Evolutionary conservation across 306 rosid genomes (phyloP).

Genomic region (Quercus dentata): DNA sequence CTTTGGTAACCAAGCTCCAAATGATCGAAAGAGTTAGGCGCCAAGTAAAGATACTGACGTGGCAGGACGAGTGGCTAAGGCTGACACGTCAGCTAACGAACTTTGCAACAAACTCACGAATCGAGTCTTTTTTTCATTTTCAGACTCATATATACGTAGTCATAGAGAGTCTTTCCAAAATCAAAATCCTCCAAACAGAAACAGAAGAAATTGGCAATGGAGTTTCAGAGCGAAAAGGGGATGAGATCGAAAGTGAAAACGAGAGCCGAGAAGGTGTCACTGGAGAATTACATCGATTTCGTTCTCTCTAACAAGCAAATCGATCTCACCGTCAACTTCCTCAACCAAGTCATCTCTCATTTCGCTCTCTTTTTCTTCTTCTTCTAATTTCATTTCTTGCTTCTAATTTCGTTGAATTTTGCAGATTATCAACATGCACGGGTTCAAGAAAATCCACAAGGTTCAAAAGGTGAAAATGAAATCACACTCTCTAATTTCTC

Average conservation of each 20-base stretch:
- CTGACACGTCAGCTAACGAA: no score
- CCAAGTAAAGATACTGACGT: no score
- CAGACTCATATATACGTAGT: no score
- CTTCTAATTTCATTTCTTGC: not conserved
- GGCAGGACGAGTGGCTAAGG: no score
- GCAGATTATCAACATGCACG: conserved; percentile 68
- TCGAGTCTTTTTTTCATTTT: no score
- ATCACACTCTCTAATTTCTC: no score
- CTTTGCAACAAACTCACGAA: no score
- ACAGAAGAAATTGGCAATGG: conserved; percentile 16
- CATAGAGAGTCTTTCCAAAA: no score
- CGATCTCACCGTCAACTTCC: conserved; percentile 37
- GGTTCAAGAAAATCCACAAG: conserved; percentile 55
- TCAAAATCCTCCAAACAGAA: not conserved
- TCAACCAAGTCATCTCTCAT: conserved; percentile 50
- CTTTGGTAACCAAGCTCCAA: no score
- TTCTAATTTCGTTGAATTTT: not conserved
- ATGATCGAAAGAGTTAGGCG: no score
- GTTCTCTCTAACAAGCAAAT: conserved; percentile 36
- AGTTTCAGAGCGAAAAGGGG: conserved; percentile 6
- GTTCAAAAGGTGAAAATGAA: conserved; percentile 46
- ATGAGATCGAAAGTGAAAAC: conserved; percentile 15
- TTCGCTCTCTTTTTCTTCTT: conserved; percentile 10
- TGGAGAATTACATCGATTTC: conserved; percentile 51
- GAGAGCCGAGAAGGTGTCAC: conserved; percentile 25